A percentile compares a stretch with the other conserved stretches of the same genome.
Conservation (phyloP, 176 grass and related monocot genomes). For the Oryza australiensis region DNA sequence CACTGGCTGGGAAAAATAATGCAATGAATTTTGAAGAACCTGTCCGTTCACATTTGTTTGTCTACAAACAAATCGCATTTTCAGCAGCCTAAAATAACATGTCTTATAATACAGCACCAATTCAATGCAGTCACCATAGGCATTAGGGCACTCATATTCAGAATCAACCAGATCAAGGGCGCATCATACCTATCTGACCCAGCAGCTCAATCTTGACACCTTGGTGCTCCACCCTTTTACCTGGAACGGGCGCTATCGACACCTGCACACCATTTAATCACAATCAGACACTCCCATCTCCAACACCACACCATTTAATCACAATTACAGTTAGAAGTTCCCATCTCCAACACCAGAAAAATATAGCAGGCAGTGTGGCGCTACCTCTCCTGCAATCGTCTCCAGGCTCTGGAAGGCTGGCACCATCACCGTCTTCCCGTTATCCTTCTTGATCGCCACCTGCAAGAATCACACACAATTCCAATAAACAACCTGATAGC, state of each 20-base stretch:
- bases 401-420: conserved; percentile 86
- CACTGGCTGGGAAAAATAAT: neutral
- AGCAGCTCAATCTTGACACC: conserved; percentile 90
- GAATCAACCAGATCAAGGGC: neutral
- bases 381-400: conserved; percentile 82
- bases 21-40: neutral
- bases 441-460: conserved; percentile 82
- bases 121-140: neutral
- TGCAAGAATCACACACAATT: conserved; percentile 27
- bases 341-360: too few relatives aligned
- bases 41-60: neutral
- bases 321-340: too few relatives aligned
- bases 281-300: neutral
- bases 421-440: conserved; percentile 74
- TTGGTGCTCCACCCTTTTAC: conserved; percentile 84
- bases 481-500: neutral
- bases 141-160: neutral
- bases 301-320: neutral
- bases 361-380: neutral
- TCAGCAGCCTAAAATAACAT: neutral
- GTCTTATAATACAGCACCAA: neutral
- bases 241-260: conserved; percentile 71
- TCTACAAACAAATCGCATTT: neutral
- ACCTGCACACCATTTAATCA: conserved; percentile 54
- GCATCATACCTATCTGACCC: conserved; percentile 79